Conservation (phyloP, 2,329 filamentous ascomycete species). For the Geosmithia flava region DNA sequence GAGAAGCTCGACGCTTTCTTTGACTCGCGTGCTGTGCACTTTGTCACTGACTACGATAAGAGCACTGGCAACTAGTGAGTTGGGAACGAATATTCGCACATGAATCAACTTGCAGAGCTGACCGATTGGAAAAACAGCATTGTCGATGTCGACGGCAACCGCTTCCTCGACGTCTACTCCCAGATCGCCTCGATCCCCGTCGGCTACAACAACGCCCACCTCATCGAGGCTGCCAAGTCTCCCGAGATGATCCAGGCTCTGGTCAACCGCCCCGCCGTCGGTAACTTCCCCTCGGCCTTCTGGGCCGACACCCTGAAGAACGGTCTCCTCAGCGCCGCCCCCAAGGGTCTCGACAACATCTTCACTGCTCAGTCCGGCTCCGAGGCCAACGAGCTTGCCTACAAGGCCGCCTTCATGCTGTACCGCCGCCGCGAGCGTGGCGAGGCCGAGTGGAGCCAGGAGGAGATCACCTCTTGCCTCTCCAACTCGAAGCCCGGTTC, state of each 20-base stretch:
- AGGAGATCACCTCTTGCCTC: constrained; percentile 58
- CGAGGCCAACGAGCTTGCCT: constrained; percentile 75
- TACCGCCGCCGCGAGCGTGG: constrained; percentile 61
- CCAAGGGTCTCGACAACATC: constrained; percentile 61
- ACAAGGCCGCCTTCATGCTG: constrained; percentile 81
- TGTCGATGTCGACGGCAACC: constrained; percentile 36
- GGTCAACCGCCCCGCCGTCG: constrained; percentile 68
- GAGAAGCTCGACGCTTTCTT: constrained; percentile 34
- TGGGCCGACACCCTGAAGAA: constrained; percentile 62
- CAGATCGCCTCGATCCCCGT: constrained; percentile 78
- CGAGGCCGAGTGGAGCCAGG: constrained; percentile 53
- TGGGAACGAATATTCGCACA: no score
- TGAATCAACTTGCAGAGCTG: neutral
- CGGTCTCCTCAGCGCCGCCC: constrained; percentile 60
- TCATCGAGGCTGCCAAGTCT: constrained; percentile 52
- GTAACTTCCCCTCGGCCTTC: constrained; percentile 68
- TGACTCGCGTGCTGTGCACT: constrained; percentile 38
- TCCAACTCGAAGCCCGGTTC: constrained; percentile 61
- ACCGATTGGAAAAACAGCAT: constrained; percentile 22
- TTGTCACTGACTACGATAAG: constrained; percentile 39
- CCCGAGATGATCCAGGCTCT: constrained; percentile 62
- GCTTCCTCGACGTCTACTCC: constrained; percentile 47
- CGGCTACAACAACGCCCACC: constrained; percentile 66
- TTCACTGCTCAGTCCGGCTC: constrained; percentile 72
- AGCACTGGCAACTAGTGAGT: constrained; percentile 35